Conservation (phyloP, 2,329 filamentous ascomycete genomes). For the Trichophyton schoenleinii region DNA sequence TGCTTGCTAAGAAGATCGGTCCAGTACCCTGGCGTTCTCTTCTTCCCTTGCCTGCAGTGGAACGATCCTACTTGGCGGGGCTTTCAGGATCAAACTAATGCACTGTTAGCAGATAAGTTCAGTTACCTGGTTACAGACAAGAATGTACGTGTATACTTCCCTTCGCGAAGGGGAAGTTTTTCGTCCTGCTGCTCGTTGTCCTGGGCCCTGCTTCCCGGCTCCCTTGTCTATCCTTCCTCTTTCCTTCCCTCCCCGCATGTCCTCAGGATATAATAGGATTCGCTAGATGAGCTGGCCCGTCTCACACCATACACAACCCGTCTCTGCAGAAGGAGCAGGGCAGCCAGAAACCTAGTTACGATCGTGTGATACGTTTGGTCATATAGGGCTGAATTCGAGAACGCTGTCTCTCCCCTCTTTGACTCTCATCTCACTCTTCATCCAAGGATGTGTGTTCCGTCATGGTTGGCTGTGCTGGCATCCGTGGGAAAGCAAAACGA, state of each 20-base stretch:
- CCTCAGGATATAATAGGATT: not conserved
- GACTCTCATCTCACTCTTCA: not conserved
- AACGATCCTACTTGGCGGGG: constrained; percentile 2
- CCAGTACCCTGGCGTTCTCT: not conserved
- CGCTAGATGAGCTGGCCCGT: not conserved
- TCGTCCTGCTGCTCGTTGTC: not conserved
- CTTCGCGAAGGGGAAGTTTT: not conserved
- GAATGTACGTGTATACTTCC: not conserved
- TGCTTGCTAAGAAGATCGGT: constrained; percentile 3
- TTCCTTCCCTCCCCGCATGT: not conserved
- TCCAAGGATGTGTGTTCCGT: not conserved
- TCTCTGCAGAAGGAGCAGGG: not conserved
- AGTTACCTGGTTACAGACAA: not conserved
- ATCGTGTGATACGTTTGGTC: constrained; percentile 1
- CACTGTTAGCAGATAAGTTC: not conserved
- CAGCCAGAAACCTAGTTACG: not conserved
- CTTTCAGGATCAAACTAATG: constrained; percentile 3
- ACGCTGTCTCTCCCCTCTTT: not conserved
- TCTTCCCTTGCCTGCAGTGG: not conserved
- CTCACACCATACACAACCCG: not conserved
- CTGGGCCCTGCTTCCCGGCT: not conserved
- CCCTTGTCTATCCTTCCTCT: not conserved
- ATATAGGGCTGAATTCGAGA: constrained; percentile 2
- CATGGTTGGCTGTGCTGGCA: not conserved
- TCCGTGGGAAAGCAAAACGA: not conserved